Conservation (phyloP, 257 asterid species). For the Mentha longifolia region DNA sequence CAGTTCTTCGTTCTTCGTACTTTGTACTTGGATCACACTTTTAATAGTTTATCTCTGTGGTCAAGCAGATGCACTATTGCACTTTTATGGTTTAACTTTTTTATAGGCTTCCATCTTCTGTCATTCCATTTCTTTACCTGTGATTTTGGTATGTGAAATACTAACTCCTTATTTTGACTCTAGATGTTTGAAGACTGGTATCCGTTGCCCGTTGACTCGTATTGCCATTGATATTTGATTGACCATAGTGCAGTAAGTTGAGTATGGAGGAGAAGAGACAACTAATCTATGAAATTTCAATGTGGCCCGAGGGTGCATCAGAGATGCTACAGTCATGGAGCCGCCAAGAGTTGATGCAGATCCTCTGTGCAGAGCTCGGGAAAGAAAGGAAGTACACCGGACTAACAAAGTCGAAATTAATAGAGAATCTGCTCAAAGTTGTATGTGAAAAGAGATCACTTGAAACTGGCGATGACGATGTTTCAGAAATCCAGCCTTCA, state of each 20-base stretch:
- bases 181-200: not conserved
- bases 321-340: constrained; percentile 65
- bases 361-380: constrained; percentile 78
- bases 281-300: constrained; percentile 61
- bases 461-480: constrained; percentile 30
- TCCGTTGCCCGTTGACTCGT: not conserved
- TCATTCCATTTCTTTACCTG: not conserved
- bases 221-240: constrained; percentile 43
- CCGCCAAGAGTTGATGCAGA: constrained; percentile 68
- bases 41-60: not conserved
- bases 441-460: constrained; percentile 49
- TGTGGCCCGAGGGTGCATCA: constrained; percentile 64
- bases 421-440: constrained; percentile 63
- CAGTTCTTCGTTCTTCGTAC: not conserved
- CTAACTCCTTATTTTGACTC: not conserved
- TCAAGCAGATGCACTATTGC: not conserved
- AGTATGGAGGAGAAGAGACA: constrained; percentile 74
- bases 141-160: not conserved
- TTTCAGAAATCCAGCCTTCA: constrained; percentile 37
- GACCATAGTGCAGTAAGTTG: constrained; percentile 57
- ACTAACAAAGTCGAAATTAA: constrained; percentile 62
- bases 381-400: constrained; percentile 71
- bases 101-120: not conserved
- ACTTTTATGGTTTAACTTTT: not conserved
- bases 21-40: not conserved